A percentile compares a stretch with the other conserved stretches of the same genome.
Evolutionary conservation across 331 rosid genomes (phyloP).

Genomic region (Rosa hybrid): DNA sequence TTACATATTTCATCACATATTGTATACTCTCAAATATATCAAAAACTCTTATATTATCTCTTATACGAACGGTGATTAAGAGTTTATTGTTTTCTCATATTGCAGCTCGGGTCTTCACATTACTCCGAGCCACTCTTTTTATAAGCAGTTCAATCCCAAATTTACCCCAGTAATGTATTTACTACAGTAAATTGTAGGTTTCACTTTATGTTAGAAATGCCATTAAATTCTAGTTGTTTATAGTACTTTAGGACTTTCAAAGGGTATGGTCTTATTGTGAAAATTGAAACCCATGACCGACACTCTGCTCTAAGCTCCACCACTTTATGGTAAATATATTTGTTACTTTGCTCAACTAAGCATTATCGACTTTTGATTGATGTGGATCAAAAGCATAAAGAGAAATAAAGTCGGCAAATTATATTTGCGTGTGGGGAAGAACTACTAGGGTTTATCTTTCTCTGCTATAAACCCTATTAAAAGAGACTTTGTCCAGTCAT

Average conservation of each 20-base stretch:
- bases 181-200: background rate
- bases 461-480: background rate
- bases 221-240: background rate
- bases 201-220: background rate
- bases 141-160: too few species aligned
- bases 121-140: too few species aligned
- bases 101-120: background rate
- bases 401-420: background rate
- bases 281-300: constrained; percentile 1
- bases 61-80: too few species aligned
- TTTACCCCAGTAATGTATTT: too few species aligned
- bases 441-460: background rate
- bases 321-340: background rate
- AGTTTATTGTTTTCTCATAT: too few species aligned
- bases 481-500: background rate
- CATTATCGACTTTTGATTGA: background rate
- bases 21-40: background rate
- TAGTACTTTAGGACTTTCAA: background rate
- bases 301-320: background rate
- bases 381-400: background rate
- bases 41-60: background rate
- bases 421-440: constrained; percentile 9
- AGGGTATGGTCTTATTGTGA: background rate
- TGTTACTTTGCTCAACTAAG: constrained; percentile 2
- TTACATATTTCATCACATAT: background rate